Evolutionary conservation across 768 basidiomycete species (phyloP).

Genomic region (Boletus pseudopeckii): DNA sequence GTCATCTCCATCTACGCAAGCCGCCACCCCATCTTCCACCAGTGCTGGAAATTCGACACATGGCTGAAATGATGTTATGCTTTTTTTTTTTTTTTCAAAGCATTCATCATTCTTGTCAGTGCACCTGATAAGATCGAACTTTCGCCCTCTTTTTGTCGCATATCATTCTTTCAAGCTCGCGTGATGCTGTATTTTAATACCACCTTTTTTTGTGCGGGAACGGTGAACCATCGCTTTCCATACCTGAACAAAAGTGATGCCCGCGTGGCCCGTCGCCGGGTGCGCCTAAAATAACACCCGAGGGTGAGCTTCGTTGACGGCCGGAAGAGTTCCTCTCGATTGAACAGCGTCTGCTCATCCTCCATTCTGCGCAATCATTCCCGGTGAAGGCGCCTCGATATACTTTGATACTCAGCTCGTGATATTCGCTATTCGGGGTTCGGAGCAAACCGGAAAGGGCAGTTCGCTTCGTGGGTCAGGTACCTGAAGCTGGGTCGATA

Average conservation of each 20-base stretch:
- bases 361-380: neutral
- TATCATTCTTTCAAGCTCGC: neutral
- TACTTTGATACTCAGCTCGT: neutral
- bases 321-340: neutral
- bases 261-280: neutral
- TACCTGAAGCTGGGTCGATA: neutral
- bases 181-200: conserved; percentile 1
- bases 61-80: neutral
- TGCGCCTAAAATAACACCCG: conserved; percentile 1
- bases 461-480: neutral
- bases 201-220: neutral
- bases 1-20: neutral
- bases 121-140: neutral
- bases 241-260: neutral
- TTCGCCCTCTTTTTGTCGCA: neutral
- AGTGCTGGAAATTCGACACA: conserved; percentile 8
- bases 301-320: neutral
- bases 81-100: too few relatives aligned
- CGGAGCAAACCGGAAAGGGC: conserved; percentile 20
- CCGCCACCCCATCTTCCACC: neutral
- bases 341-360: neutral
- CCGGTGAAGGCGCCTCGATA: neutral
- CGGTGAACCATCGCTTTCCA: too few relatives aligned
- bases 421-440: conserved; percentile 2
- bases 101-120: too few relatives aligned